Conservation (phyloP, 2,329 filamentous ascomycete genomes). For the Epichloe glyceriae region DNA sequence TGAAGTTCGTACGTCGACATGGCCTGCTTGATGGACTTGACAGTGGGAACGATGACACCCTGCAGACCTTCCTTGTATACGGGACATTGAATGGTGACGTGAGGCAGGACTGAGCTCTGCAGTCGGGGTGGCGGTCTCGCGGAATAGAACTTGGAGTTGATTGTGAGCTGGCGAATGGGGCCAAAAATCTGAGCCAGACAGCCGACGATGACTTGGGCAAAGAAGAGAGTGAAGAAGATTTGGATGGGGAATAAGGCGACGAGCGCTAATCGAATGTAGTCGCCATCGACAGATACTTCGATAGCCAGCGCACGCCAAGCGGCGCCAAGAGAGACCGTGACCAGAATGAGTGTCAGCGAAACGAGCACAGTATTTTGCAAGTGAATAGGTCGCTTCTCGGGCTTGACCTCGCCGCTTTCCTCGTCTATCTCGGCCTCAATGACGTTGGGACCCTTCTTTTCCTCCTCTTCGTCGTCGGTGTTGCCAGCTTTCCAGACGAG, state of each 20-base stretch:
- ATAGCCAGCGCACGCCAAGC: conserved; percentile 58
- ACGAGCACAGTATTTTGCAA: conserved; percentile 59
- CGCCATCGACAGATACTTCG: conserved; percentile 51
- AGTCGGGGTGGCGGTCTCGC: conserved; percentile 54
- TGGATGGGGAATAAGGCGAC: conserved; percentile 55
- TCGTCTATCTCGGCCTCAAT: conserved; percentile 50
- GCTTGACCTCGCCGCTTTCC: conserved; percentile 54
- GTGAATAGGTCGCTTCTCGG: conserved; percentile 53
- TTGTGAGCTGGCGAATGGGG: conserved; percentile 56
- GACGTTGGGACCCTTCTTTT: conserved; percentile 34
- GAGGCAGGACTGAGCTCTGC: conserved; percentile 44
- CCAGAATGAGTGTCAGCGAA: conserved; percentile 49
- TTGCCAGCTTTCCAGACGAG: conserved; percentile 56
- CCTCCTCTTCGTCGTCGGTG: conserved; percentile 38
- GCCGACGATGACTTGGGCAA: conserved; percentile 64
- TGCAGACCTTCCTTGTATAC: conserved; percentile 76
- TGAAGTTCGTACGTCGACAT: conserved; percentile 68
- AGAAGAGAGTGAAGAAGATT: conserved; percentile 73
- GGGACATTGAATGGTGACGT: conserved; percentile 73
- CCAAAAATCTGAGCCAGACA: conserved; percentile 66
- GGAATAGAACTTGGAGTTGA: conserved; percentile 75
- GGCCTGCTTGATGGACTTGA: conserved; percentile 64
- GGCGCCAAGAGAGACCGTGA: conserved; percentile 54
- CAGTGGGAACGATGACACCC: conserved; percentile 63
- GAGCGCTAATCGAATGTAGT: conserved; percentile 50